Evolutionary conservation across 2,329 filamentous ascomycete genomes (phyloP).

Genomic region (Helminthosporium solani): DNA sequence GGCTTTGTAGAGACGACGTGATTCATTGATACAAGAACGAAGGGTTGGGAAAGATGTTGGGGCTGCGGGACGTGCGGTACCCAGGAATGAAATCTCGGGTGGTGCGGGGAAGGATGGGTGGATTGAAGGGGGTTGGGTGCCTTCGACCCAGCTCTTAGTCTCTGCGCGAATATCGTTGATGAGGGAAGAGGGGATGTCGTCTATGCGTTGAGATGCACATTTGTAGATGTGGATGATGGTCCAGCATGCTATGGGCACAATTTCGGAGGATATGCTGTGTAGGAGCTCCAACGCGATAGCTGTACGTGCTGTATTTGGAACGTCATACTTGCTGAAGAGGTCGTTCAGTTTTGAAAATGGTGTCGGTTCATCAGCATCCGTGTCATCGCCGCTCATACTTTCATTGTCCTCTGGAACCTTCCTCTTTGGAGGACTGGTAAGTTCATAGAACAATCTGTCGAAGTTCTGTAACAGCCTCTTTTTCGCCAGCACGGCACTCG

Average conservation of each 20-base stretch:
- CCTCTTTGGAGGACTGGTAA: conserved; percentile 30
- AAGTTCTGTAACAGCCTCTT: conserved; percentile 33
- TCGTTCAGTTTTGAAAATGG: conserved; percentile 35
- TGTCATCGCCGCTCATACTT: conserved; percentile 35
- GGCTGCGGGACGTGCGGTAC: conserved; percentile 10
- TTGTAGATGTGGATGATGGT: conserved; percentile 32
- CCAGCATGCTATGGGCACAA: conserved; percentile 38
- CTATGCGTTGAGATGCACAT: conserved; percentile 9
- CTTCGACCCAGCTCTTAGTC: conserved; percentile 32
- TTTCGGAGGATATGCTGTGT: conserved; percentile 29
- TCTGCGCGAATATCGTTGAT: conserved; percentile 30
- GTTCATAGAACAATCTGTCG: conserved; percentile 25
- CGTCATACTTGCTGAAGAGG: conserved; percentile 29
- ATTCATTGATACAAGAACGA: conserved; percentile 33
- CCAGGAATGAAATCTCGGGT: conserved; percentile 30
- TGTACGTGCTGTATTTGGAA: conserved; percentile 30
- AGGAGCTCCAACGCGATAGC: conserved; percentile 32
- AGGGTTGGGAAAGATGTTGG: conserved; percentile 26
- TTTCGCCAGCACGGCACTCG: conserved; percentile 36
- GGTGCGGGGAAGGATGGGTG: conserved; percentile 40
- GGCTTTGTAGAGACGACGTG: conserved; percentile 32
- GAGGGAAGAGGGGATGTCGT: conserved; percentile 4
- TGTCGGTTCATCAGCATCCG: conserved; percentile 36
- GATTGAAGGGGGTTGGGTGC: conserved; percentile 37
- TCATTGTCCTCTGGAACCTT: conserved; percentile 33